phyloP scores from a whole-genome alignment of 352 stramenopile genomes.

The Peronospora belbahrii region DNA sequence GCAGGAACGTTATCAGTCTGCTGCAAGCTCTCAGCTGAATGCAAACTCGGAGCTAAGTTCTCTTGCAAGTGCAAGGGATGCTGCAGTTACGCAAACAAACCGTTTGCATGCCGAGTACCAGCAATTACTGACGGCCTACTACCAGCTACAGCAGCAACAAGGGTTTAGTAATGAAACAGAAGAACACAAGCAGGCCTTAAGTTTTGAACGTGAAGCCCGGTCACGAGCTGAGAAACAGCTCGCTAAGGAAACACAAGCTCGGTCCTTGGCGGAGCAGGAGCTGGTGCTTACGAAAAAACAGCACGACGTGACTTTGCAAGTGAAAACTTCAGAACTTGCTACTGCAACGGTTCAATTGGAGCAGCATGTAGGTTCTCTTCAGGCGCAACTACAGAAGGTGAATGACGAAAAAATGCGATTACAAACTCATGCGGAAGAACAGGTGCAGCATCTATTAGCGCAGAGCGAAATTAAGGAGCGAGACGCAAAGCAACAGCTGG shows the following conservation, averaged over 20 bases:
- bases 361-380: conserved; percentile 28
- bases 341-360: conserved; percentile 38
- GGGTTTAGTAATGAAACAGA: conserved; percentile 41
- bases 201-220: conserved; percentile 56
- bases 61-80: conserved; percentile 51
- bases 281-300: conserved; percentile 68
- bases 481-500: conserved; percentile 32
- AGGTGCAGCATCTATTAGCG: conserved; percentile 12
- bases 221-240: conserved; percentile 52
- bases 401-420: conserved; percentile 37
- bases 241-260: conserved; percentile 46
- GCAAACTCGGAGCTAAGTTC: conserved; percentile 44
- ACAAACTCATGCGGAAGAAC: conserved; percentile 30
- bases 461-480: conserved; percentile 31
- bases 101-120: conserved; percentile 70
- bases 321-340: conserved; percentile 50
- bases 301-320: conserved; percentile 48
- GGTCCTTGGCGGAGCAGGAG: conserved; percentile 58
- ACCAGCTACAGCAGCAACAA: conserved; percentile 60
- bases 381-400: conserved; percentile 28
- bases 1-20: conserved; percentile 57
- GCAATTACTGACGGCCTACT: conserved; percentile 59
- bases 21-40: conserved; percentile 46
- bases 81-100: conserved; percentile 64
- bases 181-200: conserved; percentile 46